phyloP scores from a whole-genome alignment of 2,329 filamentous ascomycete genomes.

The Phialocephala sp. region DNA sequence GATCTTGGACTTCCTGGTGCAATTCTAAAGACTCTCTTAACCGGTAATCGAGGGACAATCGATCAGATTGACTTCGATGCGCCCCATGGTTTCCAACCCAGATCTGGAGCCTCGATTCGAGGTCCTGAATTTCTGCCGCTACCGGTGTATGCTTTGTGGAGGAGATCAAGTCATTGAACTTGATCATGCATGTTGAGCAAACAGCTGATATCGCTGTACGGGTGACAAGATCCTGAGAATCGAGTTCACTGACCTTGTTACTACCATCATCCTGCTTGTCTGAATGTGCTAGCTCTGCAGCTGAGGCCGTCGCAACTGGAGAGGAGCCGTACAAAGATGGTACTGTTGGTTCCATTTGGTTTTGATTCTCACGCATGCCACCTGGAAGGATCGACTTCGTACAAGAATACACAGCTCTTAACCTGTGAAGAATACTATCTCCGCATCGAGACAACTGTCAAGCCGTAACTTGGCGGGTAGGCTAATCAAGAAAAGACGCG shows the following conservation, averaged over 20 bases:
- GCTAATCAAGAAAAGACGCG: too few relatives aligned
- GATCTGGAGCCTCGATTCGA: background rate
- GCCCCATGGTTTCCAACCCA: background rate
- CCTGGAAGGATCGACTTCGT: too few relatives aligned
- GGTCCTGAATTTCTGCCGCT: background rate
- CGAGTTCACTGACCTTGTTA: background rate
- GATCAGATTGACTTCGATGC: background rate
- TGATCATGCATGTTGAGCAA: background rate
- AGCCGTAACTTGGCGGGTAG: too few relatives aligned
- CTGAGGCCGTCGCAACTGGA: background rate
- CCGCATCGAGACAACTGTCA: too few relatives aligned
- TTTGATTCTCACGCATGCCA: too few relatives aligned
- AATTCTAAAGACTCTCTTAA: background rate
- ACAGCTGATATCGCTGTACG: background rate
- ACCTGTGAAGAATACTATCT: too few relatives aligned
- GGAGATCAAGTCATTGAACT: background rate
- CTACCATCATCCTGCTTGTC: background rate
- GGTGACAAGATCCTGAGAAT: background rate
- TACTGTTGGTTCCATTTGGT: too few relatives aligned
- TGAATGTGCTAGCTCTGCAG: background rate
- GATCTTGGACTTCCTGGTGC: background rate
- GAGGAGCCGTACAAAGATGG: too few relatives aligned
- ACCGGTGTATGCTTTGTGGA: background rate
- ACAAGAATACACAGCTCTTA: too few relatives aligned
- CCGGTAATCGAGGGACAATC: background rate